These are phyloP conservation scores for Mrakia frigida DNA, from an alignment of 768 basidiomycete species.

Conservation along the genomic window DNA sequence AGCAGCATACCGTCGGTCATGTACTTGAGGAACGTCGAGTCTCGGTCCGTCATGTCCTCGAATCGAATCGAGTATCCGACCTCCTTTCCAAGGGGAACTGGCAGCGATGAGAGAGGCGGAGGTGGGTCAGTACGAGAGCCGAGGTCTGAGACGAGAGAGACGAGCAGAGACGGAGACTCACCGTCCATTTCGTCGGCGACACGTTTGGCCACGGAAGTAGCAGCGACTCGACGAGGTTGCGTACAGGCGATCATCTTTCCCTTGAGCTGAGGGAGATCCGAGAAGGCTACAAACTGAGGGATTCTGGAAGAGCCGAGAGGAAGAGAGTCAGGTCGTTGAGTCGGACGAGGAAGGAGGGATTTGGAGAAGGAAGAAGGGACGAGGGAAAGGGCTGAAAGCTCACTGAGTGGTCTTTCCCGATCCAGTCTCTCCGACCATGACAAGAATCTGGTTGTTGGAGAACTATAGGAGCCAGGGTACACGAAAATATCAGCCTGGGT, in stretches of 20 bases:
- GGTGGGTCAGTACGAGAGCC: no score
- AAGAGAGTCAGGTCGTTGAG: background rate
- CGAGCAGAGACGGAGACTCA: constrained; percentile 45
- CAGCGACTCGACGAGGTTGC: constrained; percentile 91
- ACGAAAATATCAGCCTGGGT: background rate
- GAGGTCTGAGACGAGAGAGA: background rate
- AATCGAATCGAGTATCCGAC: constrained; percentile 98
- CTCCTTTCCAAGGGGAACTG: constrained; percentile 85
- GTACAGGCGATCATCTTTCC: constrained; percentile 94
- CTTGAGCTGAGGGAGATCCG: constrained; percentile 82
- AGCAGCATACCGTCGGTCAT: constrained; percentile 99
- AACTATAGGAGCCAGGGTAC: constrained; percentile 49
- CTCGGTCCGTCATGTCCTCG: constrained; percentile 87
- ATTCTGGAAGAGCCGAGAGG: constrained; percentile 55
- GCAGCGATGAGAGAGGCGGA: background rate
- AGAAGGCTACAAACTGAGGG: constrained; percentile 91
- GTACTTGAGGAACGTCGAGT: constrained; percentile 93
- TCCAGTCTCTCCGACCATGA: constrained; percentile 88
- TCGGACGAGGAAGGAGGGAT: background rate
- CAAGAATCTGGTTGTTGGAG: constrained; percentile 68
- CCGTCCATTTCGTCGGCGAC: constrained; percentile 99
- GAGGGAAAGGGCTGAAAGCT: constrained; percentile 39
- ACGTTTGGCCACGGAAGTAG: constrained; percentile 97
- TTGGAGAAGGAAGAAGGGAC: background rate
- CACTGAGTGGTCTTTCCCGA: constrained; percentile 95